phyloP scores from a whole-genome alignment of 768 basidiomycete genomes.

The Mycena albidolilacea region DNA sequence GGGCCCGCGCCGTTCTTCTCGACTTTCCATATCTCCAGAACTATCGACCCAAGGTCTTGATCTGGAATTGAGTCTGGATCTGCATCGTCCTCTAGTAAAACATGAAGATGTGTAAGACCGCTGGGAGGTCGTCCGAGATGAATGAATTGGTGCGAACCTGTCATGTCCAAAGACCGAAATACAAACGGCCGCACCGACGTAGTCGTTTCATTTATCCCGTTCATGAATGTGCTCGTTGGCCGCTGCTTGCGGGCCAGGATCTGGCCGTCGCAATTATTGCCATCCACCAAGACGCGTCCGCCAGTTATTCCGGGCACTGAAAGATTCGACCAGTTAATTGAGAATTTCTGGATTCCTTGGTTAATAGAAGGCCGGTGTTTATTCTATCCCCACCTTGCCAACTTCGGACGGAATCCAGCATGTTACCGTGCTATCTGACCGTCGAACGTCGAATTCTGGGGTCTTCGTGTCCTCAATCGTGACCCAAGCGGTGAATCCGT shows the following conservation, averaged over 20 bases:
- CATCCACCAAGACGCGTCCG: slow-evolving; percentile 31
- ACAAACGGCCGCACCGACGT: slow-evolving; percentile 22
- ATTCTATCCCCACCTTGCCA: slow-evolving; percentile 12
- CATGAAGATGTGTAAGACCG: not conserved
- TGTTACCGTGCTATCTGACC: not conserved
- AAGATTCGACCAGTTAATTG: slow-evolving; percentile 27
- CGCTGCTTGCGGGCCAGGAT: slow-evolving; percentile 12
- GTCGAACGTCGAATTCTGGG: slow-evolving; percentile 10
- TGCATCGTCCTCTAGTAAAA: slow-evolving; percentile 13
- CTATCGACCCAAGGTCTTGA: slow-evolving; percentile 18
- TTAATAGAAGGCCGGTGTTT: not conserved
- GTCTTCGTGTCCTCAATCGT: slow-evolving; percentile 14
- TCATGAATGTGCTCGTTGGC: slow-evolving; percentile 27
- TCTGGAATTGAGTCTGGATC: slow-evolving; percentile 6
- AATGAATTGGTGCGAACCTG: slow-evolving; percentile 6
- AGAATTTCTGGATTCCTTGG: slow-evolving; percentile 1
- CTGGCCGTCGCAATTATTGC: slow-evolving; percentile 28
- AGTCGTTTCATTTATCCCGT: slow-evolving; percentile 15
- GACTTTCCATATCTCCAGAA: slow-evolving; percentile 31
- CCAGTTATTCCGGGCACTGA: slow-evolving; percentile 18
- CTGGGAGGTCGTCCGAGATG: not conserved
- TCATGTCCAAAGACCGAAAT: slow-evolving; percentile 19
- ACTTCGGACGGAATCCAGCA: slow-evolving; percentile 28
- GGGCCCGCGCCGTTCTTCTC: slow-evolving; percentile 7
- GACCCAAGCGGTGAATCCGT: slow-evolving; percentile 28